phyloP scores from a whole-genome alignment of 1,139 yeast genomes.

The Cylindricascospora bacillispora region DNA sequence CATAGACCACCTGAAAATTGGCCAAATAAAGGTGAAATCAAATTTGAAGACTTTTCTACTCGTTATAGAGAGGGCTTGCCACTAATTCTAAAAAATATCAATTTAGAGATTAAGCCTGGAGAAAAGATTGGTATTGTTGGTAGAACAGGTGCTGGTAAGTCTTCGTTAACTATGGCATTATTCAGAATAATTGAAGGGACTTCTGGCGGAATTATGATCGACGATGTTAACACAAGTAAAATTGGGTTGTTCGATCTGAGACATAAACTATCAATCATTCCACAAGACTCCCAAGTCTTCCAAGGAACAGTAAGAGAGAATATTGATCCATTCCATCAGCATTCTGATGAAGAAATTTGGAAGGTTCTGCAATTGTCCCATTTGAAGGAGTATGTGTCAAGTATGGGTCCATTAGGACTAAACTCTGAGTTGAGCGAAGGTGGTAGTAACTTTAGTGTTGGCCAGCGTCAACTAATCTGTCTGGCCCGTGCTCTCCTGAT shows the following conservation, averaged over 20 bases:
- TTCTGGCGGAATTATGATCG: slow-evolving; percentile 62
- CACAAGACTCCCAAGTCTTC: slow-evolving; percentile 94
- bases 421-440: slow-evolving; percentile 64
- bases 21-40: slow-evolving; percentile 70
- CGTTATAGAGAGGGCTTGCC: slow-evolving; percentile 79
- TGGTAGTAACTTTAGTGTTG: slow-evolving; percentile 79
- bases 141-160: slow-evolving; percentile 95
- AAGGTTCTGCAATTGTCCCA: slow-evolving; percentile 75
- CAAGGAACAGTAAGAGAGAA: slow-evolving; percentile 84
- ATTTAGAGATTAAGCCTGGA: slow-evolving; percentile 51
- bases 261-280: slow-evolving; percentile 77
- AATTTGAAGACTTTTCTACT: slow-evolving; percentile 65
- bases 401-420: slow-evolving; percentile 48
- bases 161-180: slow-evolving; percentile 77
- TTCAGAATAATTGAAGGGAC: slow-evolving; percentile 82
- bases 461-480: slow-evolving; percentile 87
- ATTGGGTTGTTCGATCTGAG: slow-evolving; percentile 81
- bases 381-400: slow-evolving; percentile 56
- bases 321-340: slow-evolving; percentile 68
- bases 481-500: slow-evolving; percentile 78
- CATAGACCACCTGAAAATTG: slow-evolving; percentile 58
- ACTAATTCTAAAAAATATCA: slow-evolving; percentile 61
- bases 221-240: slow-evolving; percentile 49
- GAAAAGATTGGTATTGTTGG: slow-evolving; percentile 95
- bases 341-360: slow-evolving; percentile 74